phyloP scores from a whole-genome alignment of 768 basidiomycete genomes.

The Russula sp. region DNA sequence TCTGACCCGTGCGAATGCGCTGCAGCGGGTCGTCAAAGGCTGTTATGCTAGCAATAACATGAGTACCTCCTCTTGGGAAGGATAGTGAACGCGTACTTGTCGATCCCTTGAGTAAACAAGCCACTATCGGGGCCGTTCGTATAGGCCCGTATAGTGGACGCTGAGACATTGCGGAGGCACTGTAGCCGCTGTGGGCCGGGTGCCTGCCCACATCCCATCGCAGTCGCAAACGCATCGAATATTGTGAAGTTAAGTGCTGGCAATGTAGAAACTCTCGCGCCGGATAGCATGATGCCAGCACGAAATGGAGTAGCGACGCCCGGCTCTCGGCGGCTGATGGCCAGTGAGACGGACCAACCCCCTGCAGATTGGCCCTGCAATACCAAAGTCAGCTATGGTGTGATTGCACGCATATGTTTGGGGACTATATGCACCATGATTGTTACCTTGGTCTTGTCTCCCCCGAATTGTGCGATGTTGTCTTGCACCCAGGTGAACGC shows the following conservation, averaged over 20 bases:
- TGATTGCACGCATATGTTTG: too few species aligned
- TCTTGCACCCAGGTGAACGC: too few species aligned
- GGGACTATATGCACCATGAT: too few species aligned
- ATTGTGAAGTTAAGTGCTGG: background rate
- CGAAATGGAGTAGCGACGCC: constrained; percentile 4
- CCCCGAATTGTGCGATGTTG: too few species aligned
- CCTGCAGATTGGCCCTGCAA: too few species aligned
- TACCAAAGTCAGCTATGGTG: too few species aligned
- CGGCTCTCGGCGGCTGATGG: too few species aligned
- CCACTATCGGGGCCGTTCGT: constrained; percentile 18
- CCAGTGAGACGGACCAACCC: too few species aligned
- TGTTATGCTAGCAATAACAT: constrained; percentile 6
- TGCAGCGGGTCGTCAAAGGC: constrained; percentile 15
- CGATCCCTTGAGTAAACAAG: background rate
- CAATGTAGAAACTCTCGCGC: background rate
- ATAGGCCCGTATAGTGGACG: constrained; percentile 27
- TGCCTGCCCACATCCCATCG: constrained; percentile 28
- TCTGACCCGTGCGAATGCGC: constrained; percentile 11
- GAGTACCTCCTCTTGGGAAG: background rate
- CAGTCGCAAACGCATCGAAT: constrained; percentile 15
- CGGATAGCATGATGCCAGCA: constrained; percentile 17
- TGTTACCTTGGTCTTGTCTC: too few species aligned
- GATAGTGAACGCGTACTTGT: constrained; percentile 15
- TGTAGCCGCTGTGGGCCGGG: constrained; percentile 30
- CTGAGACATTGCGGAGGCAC: constrained; percentile 32